Conservation (phyloP, 352 stramenopile species). For the Phytopythium boreale region DNA sequence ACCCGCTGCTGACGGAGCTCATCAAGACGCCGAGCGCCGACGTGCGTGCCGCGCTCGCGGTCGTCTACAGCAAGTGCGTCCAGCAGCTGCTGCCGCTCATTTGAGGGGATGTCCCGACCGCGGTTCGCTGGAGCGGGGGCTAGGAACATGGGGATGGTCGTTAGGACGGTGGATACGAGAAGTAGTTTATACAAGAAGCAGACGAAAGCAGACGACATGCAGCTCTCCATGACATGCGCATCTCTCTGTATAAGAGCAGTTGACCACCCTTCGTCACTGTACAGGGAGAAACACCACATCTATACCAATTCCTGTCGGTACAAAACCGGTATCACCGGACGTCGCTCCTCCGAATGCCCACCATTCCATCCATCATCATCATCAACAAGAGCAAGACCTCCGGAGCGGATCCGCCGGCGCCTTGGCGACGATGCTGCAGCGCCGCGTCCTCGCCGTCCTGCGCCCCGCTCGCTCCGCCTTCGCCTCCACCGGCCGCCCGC, state of each 20-base stretch:
- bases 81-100: slow-evolving; percentile 50
- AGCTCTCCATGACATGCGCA: neutral
- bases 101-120: neutral
- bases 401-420: neutral
- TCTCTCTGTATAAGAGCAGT: slow-evolving; percentile 2
- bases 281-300: neutral
- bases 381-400: neutral
- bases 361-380: neutral
- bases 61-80: slow-evolving; percentile 67
- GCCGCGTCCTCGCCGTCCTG: neutral
- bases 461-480: neutral
- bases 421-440: neutral
- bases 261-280: neutral
- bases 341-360: neutral
- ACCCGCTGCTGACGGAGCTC: slow-evolving; percentile 70
- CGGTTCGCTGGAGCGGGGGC: no score
- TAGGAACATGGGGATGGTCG: no score
- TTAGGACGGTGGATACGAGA: no score
- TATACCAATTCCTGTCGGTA: neutral
- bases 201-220: no score
- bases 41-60: slow-evolving; percentile 56
- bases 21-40: slow-evolving; percentile 62
- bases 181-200: no score
- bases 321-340: neutral
- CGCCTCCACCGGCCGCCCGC: no score